Conservation (phyloP, 257 asterid genomes). For the Ligustrum vulgare region DNA sequence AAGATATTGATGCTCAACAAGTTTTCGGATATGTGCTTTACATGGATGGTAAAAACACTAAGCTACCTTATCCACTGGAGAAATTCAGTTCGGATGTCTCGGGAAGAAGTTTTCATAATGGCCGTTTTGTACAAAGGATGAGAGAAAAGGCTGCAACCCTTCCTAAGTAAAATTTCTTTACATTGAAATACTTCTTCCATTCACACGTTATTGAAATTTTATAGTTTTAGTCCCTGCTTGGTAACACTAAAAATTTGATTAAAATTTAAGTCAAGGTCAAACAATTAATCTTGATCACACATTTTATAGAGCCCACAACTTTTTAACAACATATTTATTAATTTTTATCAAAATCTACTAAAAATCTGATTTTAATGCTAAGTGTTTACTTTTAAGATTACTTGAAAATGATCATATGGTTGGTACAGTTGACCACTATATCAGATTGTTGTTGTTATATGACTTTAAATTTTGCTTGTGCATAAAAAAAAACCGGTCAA, state of each 20-base stretch:
- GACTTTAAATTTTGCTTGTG: background rate
- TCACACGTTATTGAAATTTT: background rate
- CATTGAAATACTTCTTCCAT: background rate
- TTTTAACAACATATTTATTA: no score
- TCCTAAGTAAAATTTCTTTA: slow-evolving; percentile 19
- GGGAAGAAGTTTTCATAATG: slow-evolving; percentile 32
- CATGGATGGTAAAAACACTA: slow-evolving; percentile 19
- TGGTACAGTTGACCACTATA: background rate
- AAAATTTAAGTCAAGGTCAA: no score
- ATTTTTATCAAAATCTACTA: no score
- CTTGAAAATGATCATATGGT: no score
- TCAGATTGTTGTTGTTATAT: background rate
- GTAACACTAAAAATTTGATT: no score
- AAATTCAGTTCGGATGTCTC: slow-evolving; percentile 15
- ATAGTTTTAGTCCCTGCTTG: no score
- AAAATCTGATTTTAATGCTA: no score
- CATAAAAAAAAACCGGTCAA: background rate
- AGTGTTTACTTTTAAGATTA: no score
- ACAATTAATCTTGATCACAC: no score
- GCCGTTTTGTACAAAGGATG: slow-evolving; percentile 30
- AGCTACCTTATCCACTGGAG: slow-evolving; percentile 21
- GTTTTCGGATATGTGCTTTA: slow-evolving; percentile 30
- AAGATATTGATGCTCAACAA: slow-evolving; percentile 25
- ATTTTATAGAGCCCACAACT: no score
- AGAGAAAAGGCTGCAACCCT: slow-evolving; percentile 27